phyloP scores from a whole-genome alignment of 192 early-diverging fungal species.

The Podila horticola region DNA sequence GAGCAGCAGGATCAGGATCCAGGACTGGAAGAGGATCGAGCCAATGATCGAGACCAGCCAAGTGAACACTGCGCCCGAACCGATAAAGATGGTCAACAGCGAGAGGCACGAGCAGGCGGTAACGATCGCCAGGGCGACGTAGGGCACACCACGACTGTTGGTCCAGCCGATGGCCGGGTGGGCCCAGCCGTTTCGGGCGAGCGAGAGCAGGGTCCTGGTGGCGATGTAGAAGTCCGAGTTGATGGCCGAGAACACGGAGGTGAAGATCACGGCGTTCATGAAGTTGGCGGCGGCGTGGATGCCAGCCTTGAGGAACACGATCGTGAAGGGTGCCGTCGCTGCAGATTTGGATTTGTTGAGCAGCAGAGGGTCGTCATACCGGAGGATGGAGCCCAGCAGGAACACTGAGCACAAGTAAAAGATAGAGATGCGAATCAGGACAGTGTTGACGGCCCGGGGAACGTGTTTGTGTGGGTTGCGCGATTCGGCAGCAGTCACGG shows the following conservation, averaged over 20 bases:
- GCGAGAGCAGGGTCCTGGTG: constrained; percentile 78
- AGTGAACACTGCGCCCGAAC: constrained; percentile 77
- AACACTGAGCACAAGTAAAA: constrained; percentile 77
- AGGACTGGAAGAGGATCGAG: constrained; percentile 83
- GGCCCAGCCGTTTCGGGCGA: constrained; percentile 83
- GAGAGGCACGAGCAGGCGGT: constrained; percentile 70
- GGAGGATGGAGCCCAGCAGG: constrained; percentile 74
- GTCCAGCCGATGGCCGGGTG: constrained; percentile 71
- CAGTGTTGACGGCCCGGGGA: constrained; percentile 74
- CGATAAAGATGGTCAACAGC: constrained; percentile 69
- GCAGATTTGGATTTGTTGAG: constrained; percentile 60
- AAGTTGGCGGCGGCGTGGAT: constrained; percentile 68
- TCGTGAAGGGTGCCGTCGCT: constrained; percentile 73
- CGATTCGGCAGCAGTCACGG: constrained; percentile 90
- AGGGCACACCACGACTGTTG: constrained; percentile 73
- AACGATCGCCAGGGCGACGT: constrained; percentile 68
- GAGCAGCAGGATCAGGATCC: constrained; percentile 83
- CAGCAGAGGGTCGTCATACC: constrained; percentile 63
- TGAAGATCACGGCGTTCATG: constrained; percentile 79
- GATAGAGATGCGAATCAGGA: constrained; percentile 78
- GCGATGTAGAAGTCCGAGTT: constrained; percentile 92
- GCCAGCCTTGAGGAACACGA: constrained; percentile 73
- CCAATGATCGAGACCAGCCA: constrained; percentile 75
- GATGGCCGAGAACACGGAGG: constrained; percentile 78
- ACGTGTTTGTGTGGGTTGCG: constrained; percentile 78